Percentiles rank a stretch among this genome's conserved stretches.
These are phyloP conservation scores for Verticillium klebahnii DNA, from an alignment of 2,329 filamentous ascomycete genomes.

Conservation along the genomic window DNA sequence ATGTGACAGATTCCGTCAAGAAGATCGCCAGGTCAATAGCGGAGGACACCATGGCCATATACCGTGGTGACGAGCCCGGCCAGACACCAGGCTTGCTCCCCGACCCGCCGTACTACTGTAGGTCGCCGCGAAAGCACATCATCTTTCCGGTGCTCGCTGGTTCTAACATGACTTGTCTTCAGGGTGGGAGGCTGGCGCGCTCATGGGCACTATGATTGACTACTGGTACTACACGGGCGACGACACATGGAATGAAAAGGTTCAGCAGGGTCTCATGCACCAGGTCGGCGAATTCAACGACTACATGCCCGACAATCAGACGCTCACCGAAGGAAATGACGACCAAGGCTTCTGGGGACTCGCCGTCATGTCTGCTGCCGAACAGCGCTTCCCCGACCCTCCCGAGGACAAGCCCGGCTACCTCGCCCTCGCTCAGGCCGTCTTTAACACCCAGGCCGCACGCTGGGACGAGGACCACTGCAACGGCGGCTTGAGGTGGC, in stretches of 20 bases:
- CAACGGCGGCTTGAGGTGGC: conserved; percentile 75
- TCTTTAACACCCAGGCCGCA: conserved; percentile 73
- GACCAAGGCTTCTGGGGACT: conserved; percentile 74
- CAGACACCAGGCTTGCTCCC: conserved; percentile 47
- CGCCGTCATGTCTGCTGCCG: conserved; percentile 65
- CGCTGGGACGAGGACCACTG: conserved; percentile 69
- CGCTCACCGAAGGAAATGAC: conserved; percentile 65
- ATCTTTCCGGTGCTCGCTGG: neutral
- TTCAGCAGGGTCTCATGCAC: conserved; percentile 63
- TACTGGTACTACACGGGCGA: conserved; percentile 85
- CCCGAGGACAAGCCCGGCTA: conserved; percentile 54
- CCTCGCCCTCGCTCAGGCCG: conserved; percentile 69
- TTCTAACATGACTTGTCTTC: neutral
- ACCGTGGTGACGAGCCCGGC: conserved; percentile 44
- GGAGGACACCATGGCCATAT: conserved; percentile 32
- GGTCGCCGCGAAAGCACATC: conserved; percentile 14
- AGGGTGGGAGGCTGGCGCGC: conserved; percentile 72
- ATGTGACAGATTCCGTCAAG: conserved; percentile 44
- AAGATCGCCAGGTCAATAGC: conserved; percentile 45
- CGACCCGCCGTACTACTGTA: conserved; percentile 53
- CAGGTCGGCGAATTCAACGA: conserved; percentile 70
- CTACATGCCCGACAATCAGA: conserved; percentile 74
- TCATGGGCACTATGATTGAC: conserved; percentile 68
- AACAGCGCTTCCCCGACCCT: conserved; percentile 62
- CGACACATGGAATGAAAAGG: conserved; percentile 63